Evolutionary conservation across 768 basidiomycete species (phyloP).

Genomic region (Mycena crocata): DNA sequence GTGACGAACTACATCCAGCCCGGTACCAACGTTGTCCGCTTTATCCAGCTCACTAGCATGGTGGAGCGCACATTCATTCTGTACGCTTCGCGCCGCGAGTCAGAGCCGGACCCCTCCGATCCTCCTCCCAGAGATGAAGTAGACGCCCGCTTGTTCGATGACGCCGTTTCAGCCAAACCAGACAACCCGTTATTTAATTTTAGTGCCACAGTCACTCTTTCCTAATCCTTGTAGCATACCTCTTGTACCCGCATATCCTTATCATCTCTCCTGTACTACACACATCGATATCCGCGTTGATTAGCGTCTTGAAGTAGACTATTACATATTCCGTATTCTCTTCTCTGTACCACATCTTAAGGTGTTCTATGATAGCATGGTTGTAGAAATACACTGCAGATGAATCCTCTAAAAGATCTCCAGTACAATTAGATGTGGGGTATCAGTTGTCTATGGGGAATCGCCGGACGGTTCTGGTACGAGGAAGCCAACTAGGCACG

Average conservation of each 20-base stretch:
- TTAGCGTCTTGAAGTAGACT: constrained; percentile 16
- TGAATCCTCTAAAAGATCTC: background rate
- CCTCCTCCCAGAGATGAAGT: background rate
- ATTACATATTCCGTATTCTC: background rate
- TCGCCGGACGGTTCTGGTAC: constrained; percentile 70
- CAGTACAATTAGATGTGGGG: background rate
- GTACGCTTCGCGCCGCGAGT: constrained; percentile 45
- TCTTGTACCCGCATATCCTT: constrained; percentile 32
- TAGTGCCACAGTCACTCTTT: constrained; percentile 7
- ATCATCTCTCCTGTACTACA: background rate
- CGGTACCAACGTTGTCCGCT: constrained; percentile 60
- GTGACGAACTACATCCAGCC: constrained; percentile 54
- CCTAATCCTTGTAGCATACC: constrained; percentile 29
- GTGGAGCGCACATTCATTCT: constrained; percentile 58
- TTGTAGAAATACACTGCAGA: constrained; percentile 6
- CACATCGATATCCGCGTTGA: background rate
- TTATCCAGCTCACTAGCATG: constrained; percentile 61
- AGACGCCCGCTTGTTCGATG: constrained; percentile 8
- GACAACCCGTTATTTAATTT: constrained; percentile 17
- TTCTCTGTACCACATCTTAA: constrained; percentile 14
- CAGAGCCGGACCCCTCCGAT: background rate
- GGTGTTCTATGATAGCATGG: background rate
- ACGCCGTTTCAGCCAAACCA: background rate
- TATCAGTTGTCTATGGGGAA: constrained; percentile 38
- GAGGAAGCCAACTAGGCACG: constrained; percentile 92